Base-by-base conservation (phyloP, 805 yeast genomes). In the Metschnikowia lunata region DNA sequence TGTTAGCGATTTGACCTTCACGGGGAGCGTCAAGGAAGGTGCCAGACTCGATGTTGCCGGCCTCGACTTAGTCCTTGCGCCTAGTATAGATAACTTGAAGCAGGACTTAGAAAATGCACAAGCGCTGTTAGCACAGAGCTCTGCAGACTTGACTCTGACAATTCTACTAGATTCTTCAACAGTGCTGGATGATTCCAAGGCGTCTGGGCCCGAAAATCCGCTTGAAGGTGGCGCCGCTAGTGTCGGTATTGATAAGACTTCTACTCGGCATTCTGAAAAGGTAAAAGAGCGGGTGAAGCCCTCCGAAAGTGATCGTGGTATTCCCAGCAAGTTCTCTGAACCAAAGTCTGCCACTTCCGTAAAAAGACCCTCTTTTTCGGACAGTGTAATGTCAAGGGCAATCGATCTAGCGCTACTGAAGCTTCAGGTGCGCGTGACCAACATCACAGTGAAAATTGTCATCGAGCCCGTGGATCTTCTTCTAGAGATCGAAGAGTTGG, bases 121-220 rank as follows among this genome's bases (percentile, higher is more conserved):
- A 46, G 78, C 78, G 45, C 79, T 82, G 45, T 61, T 86, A 45
- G 81, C 86, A 0, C 84, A 81, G 54, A 84, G 93, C 45, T 82
- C 91, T 0, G 82, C 83, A 18, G 88, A 84, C 53, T 69, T 88
- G 43, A 88, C 93, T 3, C 76, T 74, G 49, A 78, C 82, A 37
- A 69, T 79, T 18, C 68, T 75, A 59, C 59, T 78, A 61, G 60
- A 23, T 11, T 31, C 34, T 2, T 5, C n/a, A 2, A 31, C 15
- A 3, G 8, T 5, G 4, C n/a, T 12, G 15, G 34, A 31, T 4
- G 13, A 31, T 13, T 12, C 34, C 15, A 9, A 4, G 15, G 34
- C 9, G 15, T 12, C 15, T 10, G 34, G 34, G 34, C n/a, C 3
- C n/a, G 31, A 29, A 29, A 29, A 29, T 29, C 15, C 3, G 15